Evolutionary conservation across 2,329 filamentous ascomycete genomes (phyloP), one percentile per base, ranked within the genome.

Genomic region (Plectosphaerella cucumerina): DNA sequence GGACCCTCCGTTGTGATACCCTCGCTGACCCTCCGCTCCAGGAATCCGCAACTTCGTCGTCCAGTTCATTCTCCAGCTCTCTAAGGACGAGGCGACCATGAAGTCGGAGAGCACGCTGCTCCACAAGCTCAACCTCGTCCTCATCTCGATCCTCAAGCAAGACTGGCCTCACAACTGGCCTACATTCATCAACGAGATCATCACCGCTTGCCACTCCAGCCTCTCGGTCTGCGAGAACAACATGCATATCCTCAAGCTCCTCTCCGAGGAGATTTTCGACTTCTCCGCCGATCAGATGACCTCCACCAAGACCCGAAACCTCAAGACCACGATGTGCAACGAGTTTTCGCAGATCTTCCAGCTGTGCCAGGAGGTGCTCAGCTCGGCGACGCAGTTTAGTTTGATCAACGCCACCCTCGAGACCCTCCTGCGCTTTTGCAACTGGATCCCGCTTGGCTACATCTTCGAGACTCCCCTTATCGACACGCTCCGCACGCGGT

Each of bases 101-200:
- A 88, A 86, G 69, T 76, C 82, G 61, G 87, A 97, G 72, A 87
- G 89, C 65, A 92, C 92, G 33, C 84, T 99, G 53, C 78, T 99
- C 65, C 97, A 97, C 81, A 99, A 99, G 78, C 85, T 99, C 56
- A 99, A 99, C 66, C 82, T 99, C 62, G 93, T 97, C 52, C 87
- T 99, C 57, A 90, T 99, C 61, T 97, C 92, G 52, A 93, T 99
- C 57, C 78, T 99, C 65, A 99, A 99, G 80, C 94, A 99, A 74
- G 94, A 99, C 73, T 99, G 94, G 94, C 94, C 94, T 51, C 93
- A 97, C 74, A 96, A 99, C 78, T 99, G 95, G 94, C 94, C 95
- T 11, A 96, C 91, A 18, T 99, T 99, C 72, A 97, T 99, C 81
- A 97, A 97, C 77, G 94, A 99, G 76, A 99, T 99, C 71, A 91